Evolutionary conservation across 345 rosid genomes (phyloP).

Genomic region (Lumnitzera racemosa): DNA sequence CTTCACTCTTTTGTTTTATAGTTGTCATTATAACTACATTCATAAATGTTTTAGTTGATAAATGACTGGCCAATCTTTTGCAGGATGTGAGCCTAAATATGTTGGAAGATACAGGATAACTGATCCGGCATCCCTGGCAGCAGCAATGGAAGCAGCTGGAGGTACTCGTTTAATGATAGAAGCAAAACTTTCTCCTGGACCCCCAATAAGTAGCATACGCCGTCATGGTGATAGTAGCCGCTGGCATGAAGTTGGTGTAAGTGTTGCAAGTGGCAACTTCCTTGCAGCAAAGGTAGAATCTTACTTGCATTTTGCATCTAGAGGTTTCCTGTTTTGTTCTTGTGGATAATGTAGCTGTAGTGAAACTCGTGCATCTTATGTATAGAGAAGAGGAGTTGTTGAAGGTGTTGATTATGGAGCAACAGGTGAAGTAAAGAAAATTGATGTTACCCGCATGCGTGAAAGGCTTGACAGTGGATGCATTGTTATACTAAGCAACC

Average conservation of each 20-base stretch:
- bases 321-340: background rate
- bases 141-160: constrained; percentile 95
- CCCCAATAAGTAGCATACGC: constrained; percentile 70
- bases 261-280: constrained; percentile 94
- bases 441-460: constrained; percentile 70
- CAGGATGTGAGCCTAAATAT: constrained; percentile 66
- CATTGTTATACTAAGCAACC: constrained; percentile 73
- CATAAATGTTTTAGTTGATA: too few relatives aligned
- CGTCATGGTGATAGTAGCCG: constrained; percentile 93
- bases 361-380: constrained; percentile 10
- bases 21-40: too few relatives aligned
- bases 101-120: constrained; percentile 79
- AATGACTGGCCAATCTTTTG: constrained; percentile 4
- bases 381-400: constrained; percentile 91
- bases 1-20: too few relatives aligned
- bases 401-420: constrained; percentile 93
- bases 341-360: constrained; percentile 3
- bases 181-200: constrained; percentile 96
- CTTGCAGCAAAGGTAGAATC: constrained; percentile 83
- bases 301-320: background rate
- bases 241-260: constrained; percentile 83
- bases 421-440: constrained; percentile 92
- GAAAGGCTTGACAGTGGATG: constrained; percentile 90
- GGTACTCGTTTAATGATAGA: constrained; percentile 83
- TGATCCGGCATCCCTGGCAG: constrained; percentile 70